Evolutionary conservation across 257 asterid species (phyloP).

Genomic region (Solanum sejunctum): DNA sequence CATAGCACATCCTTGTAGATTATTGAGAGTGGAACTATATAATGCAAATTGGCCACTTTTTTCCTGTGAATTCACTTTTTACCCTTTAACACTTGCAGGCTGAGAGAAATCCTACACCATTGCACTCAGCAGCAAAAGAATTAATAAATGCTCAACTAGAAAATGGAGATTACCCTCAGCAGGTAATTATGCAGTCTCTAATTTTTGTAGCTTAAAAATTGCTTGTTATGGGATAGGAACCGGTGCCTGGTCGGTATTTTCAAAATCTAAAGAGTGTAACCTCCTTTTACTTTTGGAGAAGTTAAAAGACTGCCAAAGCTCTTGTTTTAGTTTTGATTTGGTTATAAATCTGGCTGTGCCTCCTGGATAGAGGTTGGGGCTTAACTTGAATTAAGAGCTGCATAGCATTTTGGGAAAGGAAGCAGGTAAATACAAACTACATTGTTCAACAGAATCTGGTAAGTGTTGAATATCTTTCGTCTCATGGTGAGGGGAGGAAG

Average conservation of each 20-base stretch:
- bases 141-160: conserved; percentile 80
- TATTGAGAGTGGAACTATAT: not conserved
- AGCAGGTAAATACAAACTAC: not conserved
- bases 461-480: not conserved
- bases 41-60: not conserved
- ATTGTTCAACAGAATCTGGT: not conserved
- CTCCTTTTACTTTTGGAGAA: not conserved
- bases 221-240: not conserved
- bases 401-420: not conserved
- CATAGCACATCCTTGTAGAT: not conserved
- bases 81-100: conserved; percentile 38
- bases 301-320: not conserved
- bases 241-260: not conserved
- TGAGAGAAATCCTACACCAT: conserved; percentile 69
- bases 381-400: not conserved
- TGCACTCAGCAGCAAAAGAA: conserved; percentile 78
- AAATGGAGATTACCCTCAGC: conserved; percentile 91
- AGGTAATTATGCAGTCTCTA: conserved; percentile 33
- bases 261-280: not conserved
- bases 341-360: not conserved
- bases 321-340: not conserved
- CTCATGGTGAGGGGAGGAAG: not conserved
- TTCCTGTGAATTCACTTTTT: not conserved
- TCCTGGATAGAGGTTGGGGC: not conserved
- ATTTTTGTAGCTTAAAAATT: not conserved